Percentiles rank a stretch among this genome's conserved stretches.
Evolutionary conservation across 164 flowering plant species (phyloP).

Genomic region (Stephania cephalantha): DNA sequence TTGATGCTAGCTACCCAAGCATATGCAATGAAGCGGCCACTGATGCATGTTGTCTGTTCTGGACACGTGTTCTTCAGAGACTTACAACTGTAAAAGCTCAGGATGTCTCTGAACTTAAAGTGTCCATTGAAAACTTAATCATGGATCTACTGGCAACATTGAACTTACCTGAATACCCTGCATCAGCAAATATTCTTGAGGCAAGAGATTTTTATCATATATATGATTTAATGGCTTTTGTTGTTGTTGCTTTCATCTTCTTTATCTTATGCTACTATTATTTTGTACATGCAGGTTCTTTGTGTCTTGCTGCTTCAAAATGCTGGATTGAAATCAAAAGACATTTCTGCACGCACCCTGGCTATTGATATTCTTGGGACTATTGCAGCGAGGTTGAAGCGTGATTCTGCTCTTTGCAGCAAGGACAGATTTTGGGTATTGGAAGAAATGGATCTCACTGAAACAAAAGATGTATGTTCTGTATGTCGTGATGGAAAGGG

Average conservation of each 20-base stretch:
- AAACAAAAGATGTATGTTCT: constrained; percentile 51
- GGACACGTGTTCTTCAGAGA: constrained; percentile 91
- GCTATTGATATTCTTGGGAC: constrained; percentile 95
- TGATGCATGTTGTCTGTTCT: constrained; percentile 78
- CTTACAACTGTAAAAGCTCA: constrained; percentile 63
- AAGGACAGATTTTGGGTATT: constrained; percentile 70
- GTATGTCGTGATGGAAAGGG: constrained; percentile 56
- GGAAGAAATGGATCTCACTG: constrained; percentile 36
- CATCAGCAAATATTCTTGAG: constrained; percentile 81
- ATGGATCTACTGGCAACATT: constrained; percentile 71
- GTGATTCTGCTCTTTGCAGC: constrained; percentile 56
- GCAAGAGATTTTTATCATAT: constrained; percentile 23
- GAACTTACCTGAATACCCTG: constrained; percentile 95
- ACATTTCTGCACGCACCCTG: constrained; percentile 68
- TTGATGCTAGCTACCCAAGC: constrained; percentile 49
- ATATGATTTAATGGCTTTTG: not conserved
- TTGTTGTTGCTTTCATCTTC: not conserved
- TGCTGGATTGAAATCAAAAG: constrained; percentile 93
- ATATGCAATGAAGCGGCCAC: constrained; percentile 78
- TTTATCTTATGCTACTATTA: constrained; percentile 6
- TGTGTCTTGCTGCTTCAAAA: constrained; percentile 94
- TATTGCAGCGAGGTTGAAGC: constrained; percentile 88
- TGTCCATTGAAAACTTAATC: constrained; percentile 78
- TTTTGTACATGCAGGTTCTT: constrained; percentile 63
- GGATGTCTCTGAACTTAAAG: constrained; percentile 80